phyloP scores from a whole-genome alignment of 306 rosid species.

The Coriaria nepalensis region DNA sequence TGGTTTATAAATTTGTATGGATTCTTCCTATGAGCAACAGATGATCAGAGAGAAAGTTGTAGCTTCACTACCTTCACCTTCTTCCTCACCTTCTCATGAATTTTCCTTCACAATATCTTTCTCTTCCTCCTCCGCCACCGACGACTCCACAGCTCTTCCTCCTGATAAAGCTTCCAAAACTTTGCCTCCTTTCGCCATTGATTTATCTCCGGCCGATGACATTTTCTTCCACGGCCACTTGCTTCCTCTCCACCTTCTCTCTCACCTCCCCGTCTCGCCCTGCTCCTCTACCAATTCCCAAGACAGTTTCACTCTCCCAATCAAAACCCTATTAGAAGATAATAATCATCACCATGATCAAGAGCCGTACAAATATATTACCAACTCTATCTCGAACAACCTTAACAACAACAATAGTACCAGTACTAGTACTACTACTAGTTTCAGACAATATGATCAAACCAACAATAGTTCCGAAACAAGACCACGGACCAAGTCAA shows the following conservation, averaged over 20 bases:
- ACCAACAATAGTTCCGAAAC: constrained; percentile 14
- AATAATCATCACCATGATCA: background rate
- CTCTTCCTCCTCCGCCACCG: constrained; percentile 41
- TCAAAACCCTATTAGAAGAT: constrained; percentile 19
- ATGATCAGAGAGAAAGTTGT: constrained; percentile 24
- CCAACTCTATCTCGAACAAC: constrained; percentile 14
- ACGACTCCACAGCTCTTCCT: constrained; percentile 23
- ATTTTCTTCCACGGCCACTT: constrained; percentile 97
- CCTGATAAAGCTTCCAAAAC: constrained; percentile 22
- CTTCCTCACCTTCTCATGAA: constrained; percentile 87
- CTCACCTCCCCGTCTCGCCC: constrained; percentile 72
- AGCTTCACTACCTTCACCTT: constrained; percentile 37
- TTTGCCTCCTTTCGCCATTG: constrained; percentile 47
- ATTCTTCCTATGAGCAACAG: constrained; percentile 24
- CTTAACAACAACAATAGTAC: background rate
- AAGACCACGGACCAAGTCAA: constrained; percentile 38
- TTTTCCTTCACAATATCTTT: constrained; percentile 90
- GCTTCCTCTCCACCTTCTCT: constrained; percentile 79
- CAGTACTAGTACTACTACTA: constrained; percentile 1
- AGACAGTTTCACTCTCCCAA: constrained; percentile 61
- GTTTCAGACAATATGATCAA: constrained; percentile 1
- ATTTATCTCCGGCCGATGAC: constrained; percentile 91
- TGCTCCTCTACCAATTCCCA: constrained; percentile 61
- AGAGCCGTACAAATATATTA: constrained; percentile 18
- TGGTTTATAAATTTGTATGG: constrained; percentile 39